Percentiles rank a stretch among this genome's conserved stretches.
Evolutionary conservation across 805 yeast genomes (phyloP).

Genomic region (Ogataea henricii): DNA sequence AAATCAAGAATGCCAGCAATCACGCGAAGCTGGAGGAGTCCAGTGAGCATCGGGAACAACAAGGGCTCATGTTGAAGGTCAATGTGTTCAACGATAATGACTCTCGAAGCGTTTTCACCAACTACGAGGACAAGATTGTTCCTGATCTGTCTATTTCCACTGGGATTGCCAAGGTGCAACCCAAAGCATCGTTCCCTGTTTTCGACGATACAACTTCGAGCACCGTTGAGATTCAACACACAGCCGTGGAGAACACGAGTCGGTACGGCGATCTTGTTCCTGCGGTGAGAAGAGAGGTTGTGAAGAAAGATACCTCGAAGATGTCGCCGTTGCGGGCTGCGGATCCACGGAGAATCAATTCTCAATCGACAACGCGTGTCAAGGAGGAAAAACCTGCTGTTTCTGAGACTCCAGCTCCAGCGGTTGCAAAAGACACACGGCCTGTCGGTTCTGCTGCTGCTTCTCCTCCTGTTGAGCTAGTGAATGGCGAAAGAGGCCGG

Average conservation of each 20-base stretch:
- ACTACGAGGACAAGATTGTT: constrained; percentile 23
- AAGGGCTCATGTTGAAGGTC: constrained; percentile 24
- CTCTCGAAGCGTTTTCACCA: constrained; percentile 12
- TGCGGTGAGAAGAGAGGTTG: constrained; percentile 15
- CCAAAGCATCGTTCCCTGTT: not conserved
- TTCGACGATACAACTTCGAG: not conserved
- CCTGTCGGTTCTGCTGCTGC: not conserved
- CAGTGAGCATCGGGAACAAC: constrained; percentile 24
- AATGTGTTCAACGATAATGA: constrained; percentile 19
- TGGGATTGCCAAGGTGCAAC: constrained; percentile 12
- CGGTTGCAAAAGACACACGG: no score
- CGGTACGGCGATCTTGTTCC: constrained; percentile 27
- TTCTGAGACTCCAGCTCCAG: not conserved
- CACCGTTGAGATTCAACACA: not conserved
- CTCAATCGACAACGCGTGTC: not conserved
- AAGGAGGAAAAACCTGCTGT: not conserved
- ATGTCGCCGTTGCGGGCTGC: constrained; percentile 4
- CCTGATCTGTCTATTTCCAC: constrained; percentile 34
- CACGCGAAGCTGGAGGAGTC: constrained; percentile 21
- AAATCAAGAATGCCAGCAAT: constrained; percentile 29
- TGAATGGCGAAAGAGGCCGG: constrained; percentile 46
- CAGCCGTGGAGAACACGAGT: not conserved
- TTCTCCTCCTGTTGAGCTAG: constrained; percentile 7
- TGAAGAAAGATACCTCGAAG: not conserved
- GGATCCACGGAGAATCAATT: constrained; percentile 12